Evolutionary conservation across 257 asterid species (phyloP).

Genomic region (Dorcoceras hygrometricum): DNA sequence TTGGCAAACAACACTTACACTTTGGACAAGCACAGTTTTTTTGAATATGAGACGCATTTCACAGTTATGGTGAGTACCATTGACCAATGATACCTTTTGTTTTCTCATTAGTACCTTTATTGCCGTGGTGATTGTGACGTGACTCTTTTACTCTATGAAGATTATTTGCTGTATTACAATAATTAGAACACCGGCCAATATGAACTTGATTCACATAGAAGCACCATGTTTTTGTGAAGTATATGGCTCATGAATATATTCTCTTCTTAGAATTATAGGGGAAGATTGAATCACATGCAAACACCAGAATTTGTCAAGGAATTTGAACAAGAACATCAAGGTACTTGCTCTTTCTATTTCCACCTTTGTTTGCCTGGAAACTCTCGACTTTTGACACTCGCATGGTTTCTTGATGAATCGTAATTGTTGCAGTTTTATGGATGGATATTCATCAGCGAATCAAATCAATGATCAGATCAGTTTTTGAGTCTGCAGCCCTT

Average conservation of each 20-base stretch:
- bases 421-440: constrained; percentile 71
- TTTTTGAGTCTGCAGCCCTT: constrained; percentile 78
- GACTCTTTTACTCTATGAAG: neutral
- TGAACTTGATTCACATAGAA: constrained; percentile 3
- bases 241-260: constrained; percentile 13
- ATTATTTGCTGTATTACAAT: neutral
- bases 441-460: constrained; percentile 77
- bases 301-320: constrained; percentile 74
- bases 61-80: constrained; percentile 79
- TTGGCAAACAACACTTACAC: constrained; percentile 84
- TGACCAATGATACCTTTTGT: neutral
- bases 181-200: constrained; percentile 3
- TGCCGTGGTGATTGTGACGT: constrained; percentile 7
- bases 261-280: constrained; percentile 74
- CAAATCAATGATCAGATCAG: constrained; percentile 68
- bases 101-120: neutral
- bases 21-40: constrained; percentile 71
- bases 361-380: constrained; percentile 17
- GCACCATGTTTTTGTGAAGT: constrained; percentile 14
- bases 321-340: constrained; percentile 84
- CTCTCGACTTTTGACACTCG: neutral
- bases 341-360: constrained; percentile 36
- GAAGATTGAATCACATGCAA: constrained; percentile 75
- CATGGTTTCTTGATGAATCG: neutral
- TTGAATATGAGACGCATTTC: constrained; percentile 93